These are phyloP conservation scores for Toxoplasma gondii DNA, from an alignment of 169 alveolate genomes.

Conservation along the genomic window DNA sequence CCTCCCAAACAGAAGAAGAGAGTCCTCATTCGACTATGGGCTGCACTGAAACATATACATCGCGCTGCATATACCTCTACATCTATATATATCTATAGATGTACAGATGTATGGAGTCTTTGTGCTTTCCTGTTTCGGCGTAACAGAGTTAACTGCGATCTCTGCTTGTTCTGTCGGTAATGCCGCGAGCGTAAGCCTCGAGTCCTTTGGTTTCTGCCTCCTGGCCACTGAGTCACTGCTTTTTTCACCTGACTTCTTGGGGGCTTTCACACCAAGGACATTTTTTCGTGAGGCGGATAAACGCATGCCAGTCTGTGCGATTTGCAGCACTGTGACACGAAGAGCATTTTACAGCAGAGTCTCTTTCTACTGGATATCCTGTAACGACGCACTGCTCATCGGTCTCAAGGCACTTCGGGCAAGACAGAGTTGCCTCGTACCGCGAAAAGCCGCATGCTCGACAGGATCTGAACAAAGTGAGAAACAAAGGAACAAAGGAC, in stretches of 20 bases:
- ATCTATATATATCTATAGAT: too few relatives aligned
- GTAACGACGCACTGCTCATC: conserved; percentile 88
- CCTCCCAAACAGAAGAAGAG: too few relatives aligned
- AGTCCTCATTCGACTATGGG: too few relatives aligned
- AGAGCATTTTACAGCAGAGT: conserved; percentile 78
- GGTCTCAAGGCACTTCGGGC: conserved; percentile 76
- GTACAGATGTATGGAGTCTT: too few relatives aligned
- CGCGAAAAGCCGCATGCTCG: neutral
- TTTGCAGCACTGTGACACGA: conserved; percentile 85
- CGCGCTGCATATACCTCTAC: neutral
- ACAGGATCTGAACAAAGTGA: neutral
- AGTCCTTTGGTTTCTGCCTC: too few relatives aligned
- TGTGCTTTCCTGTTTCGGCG: too few relatives aligned
- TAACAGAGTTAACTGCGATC: too few relatives aligned
- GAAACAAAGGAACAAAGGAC: neutral
- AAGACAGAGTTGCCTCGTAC: conserved; percentile 57
- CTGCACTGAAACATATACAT: neutral
- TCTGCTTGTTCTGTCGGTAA: too few relatives aligned
- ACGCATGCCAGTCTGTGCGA: conserved; percentile 86
- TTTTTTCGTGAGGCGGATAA: conserved; percentile 77
- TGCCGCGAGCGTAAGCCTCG: too few relatives aligned
- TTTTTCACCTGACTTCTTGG: conserved; percentile 72
- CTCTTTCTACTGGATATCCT: conserved; percentile 85
- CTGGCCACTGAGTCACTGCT: neutral
- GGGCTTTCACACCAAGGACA: conserved; percentile 91